Base-by-base conservation (phyloP, 2,329 filamentous ascomycete genomes). In the Colletotrichum abscissum region DNA sequence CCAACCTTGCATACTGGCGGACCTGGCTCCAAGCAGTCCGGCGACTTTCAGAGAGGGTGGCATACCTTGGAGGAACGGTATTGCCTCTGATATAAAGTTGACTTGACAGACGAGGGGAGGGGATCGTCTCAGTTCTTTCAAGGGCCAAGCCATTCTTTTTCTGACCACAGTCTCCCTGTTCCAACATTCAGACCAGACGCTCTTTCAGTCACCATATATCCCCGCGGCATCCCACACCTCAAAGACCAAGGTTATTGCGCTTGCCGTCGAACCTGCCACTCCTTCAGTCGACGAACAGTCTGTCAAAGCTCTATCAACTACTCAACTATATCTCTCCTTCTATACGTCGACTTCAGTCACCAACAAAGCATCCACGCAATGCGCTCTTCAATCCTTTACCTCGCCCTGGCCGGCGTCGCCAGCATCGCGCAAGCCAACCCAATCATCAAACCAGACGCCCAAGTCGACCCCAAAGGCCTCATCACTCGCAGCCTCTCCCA, bases 391-490 rank as follows among this genome's bases (percentile, higher is more conserved):
- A 26, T 57, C 49, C 12, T 62, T 24, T 71, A 33, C 56, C 62
- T 71, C 26, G 49, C 55, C n/a, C 19, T 73, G 3, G 71, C 67
- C 22, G 46, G 67, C 60, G 35, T 73, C 26, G n/a, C 46, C 7
- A 33, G 60, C 60, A 22, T 70, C 19, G 62, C 60, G 4, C 67
- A 71, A 12, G 71, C 71, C 9, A 66, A 35, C 22, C 71, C 71
- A 8, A 8, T 38, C 14, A 6, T 28, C 46, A 38, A 65, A 46
- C 9, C 24, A 12, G 28, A 49, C 11, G n/a, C 42, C 14, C 58
- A 56, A 28, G 7, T 67, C 11, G 55, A 70, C n/a, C 42, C 67
- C 16, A 30, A 59, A 5, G 55, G 55, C 35, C 26, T 73, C 22
- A 22, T 70, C 26, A 49, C 70, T 19, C 55, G 70, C 19, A 46